A percentile compares a stretch with the other conserved stretches of the same genome.
These are phyloP conservation scores for Plasmopara halstedii DNA, from an alignment of 352 stramenopile species.

Conservation along the genomic window DNA sequence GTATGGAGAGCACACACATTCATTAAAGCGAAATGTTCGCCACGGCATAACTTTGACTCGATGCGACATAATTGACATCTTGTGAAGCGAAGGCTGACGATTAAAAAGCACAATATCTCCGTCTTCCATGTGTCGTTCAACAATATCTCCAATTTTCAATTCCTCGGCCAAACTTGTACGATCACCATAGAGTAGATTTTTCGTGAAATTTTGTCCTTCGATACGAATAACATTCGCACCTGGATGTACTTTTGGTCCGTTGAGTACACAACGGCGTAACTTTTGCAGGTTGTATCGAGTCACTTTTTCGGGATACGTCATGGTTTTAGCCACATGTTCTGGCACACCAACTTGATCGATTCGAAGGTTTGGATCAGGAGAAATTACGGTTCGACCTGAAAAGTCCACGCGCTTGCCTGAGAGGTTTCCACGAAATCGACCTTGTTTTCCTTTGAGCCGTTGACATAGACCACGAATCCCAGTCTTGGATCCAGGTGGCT, in stretches of 20 bases:
- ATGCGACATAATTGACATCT: constrained; percentile 98
- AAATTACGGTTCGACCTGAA: constrained; percentile 98
- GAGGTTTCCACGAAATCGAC: constrained; percentile 98
- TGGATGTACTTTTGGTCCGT: constrained; percentile 94
- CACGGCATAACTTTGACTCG: constrained; percentile 92
- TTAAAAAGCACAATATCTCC: constrained; percentile 99
- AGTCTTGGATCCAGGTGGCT: constrained; percentile 89
- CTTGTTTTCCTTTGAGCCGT: constrained; percentile 96
- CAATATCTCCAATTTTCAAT: constrained; percentile 96
- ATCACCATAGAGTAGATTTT: constrained; percentile 93
- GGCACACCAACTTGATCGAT: constrained; percentile 95
- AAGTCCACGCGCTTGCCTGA: constrained; percentile 99
- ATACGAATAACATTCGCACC: constrained; percentile 93
- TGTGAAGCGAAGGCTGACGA: constrained; percentile 98
- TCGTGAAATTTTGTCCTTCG: constrained; percentile 81
- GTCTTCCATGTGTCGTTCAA: constrained; percentile 99
- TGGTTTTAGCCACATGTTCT: constrained; percentile 93
- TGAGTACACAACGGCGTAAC: constrained; percentile 91
- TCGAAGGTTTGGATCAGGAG: constrained; percentile 96
- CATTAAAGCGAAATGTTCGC: constrained; percentile 99
- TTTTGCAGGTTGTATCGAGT: constrained; percentile 98
- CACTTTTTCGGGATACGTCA: constrained; percentile 98
- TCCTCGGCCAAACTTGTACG: constrained; percentile 89
- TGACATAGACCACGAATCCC: constrained; percentile 97
- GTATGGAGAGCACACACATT: constrained; percentile 98